Evolutionary conservation across 768 basidiomycete species (phyloP), one percentile per base, ranked within the genome.

Genomic region (Solioccasus polychromus): DNA sequence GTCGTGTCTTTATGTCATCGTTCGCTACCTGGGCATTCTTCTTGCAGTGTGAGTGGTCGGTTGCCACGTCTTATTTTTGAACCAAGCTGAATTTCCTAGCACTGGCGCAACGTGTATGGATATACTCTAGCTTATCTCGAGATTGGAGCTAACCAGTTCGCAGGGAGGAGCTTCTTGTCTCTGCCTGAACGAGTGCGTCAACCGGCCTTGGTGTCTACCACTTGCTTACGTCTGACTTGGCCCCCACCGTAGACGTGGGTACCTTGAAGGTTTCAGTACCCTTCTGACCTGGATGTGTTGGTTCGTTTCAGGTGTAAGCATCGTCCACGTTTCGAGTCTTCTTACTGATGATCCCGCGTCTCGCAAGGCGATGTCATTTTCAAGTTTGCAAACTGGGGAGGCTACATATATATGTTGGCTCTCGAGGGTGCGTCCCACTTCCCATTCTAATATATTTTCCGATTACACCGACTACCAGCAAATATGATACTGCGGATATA

Each of bases 321-420:
- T 23, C 24, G 32, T 6, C 18, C 18, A n/a, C 18, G 11, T 12
- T 32, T 11, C 10, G 25, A 28, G 11, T 10, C 8, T 25, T 17
- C 10, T 9, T 20, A 28, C 23, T 35, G 20, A 29, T 22, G 23
- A 28, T 35, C 25, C 22, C 9, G 9, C n/a, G 12, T 23, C 24
- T 29, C 26, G 29, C 22, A 15, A 50, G 48, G 48, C 32, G 30
- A 25, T 7, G 19, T 20, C 1, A 29, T 24, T n/a, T 44, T 45
- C 38, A 44, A 40, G 32, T 50, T 50, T n/a, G 35, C 23, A 15
- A 44, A 50, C n/a, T 50, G 48, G 43, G 48, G 31, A 22, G 20
- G 17, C n/a, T 50, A 39, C 45, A 12, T 45, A 17, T 50, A 44
- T 17, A 50, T 39, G 38, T 28, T 44, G 28, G 48, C 48, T 5